phyloP scores from a whole-genome alignment of 2,329 filamentous ascomycete species.

The Mollisiaceae sp. region DNA sequence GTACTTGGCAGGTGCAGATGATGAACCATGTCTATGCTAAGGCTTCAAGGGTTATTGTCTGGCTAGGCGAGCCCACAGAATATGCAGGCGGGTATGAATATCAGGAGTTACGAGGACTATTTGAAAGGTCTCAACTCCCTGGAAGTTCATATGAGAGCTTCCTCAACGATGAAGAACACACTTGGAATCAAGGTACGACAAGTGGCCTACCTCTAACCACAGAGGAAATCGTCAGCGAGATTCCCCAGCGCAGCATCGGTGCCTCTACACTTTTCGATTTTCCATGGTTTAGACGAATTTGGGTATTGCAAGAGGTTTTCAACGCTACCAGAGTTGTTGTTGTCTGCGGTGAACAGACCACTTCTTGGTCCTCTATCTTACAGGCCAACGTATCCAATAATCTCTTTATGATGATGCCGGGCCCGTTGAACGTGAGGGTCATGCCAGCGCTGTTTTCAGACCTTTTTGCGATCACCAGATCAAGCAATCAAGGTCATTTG shows the following conservation, averaged over 20 bases:
- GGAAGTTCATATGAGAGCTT: too few species aligned
- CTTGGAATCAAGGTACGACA: not conserved
- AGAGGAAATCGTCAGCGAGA: not conserved
- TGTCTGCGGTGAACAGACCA: not conserved
- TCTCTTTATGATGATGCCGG: constrained; percentile 4
- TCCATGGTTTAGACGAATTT: constrained; percentile 19
- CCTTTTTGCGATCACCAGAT: not conserved
- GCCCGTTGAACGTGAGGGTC: constrained; percentile 3
- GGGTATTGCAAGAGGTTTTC: constrained; percentile 19
- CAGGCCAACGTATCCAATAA: not conserved
- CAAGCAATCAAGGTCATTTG: too few species aligned
- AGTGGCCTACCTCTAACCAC: constrained; percentile 10
- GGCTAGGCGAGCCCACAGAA: not conserved
- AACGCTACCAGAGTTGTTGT: not conserved
- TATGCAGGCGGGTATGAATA: not conserved
- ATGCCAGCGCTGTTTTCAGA: not conserved
- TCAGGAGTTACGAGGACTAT: too few species aligned
- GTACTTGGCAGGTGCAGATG: constrained; percentile 12
- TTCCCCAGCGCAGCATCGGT: not conserved
- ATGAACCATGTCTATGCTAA: not conserved
- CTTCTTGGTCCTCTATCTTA: not conserved
- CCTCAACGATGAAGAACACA: too few species aligned
- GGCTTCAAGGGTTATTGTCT: not conserved
- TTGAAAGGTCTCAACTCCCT: too few species aligned
- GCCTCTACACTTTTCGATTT: constrained; percentile 3